Evolutionary conservation across 225 moss, liverwort and hornwort genomes (phyloP), one percentile per base, ranked within the genome.

Genomic region (Bryum argenteum): DNA sequence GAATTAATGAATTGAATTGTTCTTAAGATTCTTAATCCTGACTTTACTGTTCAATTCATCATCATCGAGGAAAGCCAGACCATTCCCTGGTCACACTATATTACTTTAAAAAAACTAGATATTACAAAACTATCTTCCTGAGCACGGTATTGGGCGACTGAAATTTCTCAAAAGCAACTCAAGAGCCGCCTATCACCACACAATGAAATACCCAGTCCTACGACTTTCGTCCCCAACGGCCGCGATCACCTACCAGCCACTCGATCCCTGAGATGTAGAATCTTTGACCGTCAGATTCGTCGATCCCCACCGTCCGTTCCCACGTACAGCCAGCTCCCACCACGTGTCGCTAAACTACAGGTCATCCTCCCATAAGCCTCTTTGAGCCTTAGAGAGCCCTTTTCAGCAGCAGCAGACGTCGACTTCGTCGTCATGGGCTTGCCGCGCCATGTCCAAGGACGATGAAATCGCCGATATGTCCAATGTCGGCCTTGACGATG

Each of bases 401-500:
- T 6, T n/a, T n/a, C n/a, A n/a, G 51, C 48, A 57, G 15, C 19
- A 48, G 39, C 59, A 28, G 9, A 50, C 59, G 8, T 51, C 38
- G 45, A 6, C 28, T 53, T 23, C n/a, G n/a, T n/a, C 71, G 9
- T 67, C 65, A 58, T 77, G 43, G 77, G 58, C 60, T 8, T 76
- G 76, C 70, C 72, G 57, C 26, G 72, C 69, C 15, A 15, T 53
- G 69, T 75, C 75, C 20, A 50, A 69, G 21, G 82, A 82, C 26
- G 82, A 50, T 58, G 86, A 77, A 53, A 53, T 83, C 68, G 38
- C 74, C 64, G 87, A 80, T 39, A 87, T 87, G 87, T 77, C 83
- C 72, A 83, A 87, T 76, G 87, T 87, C 42, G 87, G 87, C 28
- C 55, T 87, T 65, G 87, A 87, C 40, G 87, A 87, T 44, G 83